Percentiles rank a stretch among this genome's conserved stretches.
Evolutionary conservation across 75 land plant genomes (phyloP).

Genomic region (Isoetes taiwanensis): DNA sequence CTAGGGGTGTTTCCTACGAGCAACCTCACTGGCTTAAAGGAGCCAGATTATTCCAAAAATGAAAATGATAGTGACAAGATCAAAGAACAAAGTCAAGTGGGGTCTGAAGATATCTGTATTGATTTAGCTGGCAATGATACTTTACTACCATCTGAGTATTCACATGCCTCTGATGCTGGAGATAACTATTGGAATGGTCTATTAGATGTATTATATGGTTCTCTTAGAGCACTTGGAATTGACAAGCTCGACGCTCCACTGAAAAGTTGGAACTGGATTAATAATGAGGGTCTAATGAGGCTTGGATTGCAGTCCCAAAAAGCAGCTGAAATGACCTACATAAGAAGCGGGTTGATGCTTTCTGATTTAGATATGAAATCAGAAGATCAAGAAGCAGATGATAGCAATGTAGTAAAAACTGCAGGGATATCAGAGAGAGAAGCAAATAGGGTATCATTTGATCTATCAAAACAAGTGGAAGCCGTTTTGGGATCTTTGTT

Average conservation of each 20-base stretch:
- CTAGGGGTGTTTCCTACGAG: too few relatives aligned
- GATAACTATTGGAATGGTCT: too few relatives aligned
- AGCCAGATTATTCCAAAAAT: too few relatives aligned
- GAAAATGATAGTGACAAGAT: too few relatives aligned
- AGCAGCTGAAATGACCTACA: slow-evolving; percentile 54
- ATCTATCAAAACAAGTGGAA: slow-evolving; percentile 65
- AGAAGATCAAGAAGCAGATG: background rate
- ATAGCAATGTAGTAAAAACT: background rate
- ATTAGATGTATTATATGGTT: too few relatives aligned
- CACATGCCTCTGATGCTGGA: too few relatives aligned
- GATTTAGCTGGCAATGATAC: too few relatives aligned
- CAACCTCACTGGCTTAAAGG: too few relatives aligned
- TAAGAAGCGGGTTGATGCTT: slow-evolving; percentile 49
- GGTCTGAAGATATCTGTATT: too few relatives aligned
- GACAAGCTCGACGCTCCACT: slow-evolving; percentile 40
- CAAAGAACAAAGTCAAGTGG: too few relatives aligned
- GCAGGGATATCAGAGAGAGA: slow-evolving; percentile 32
- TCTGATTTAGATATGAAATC: too few relatives aligned
- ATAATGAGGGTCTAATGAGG: slow-evolving; percentile 39
- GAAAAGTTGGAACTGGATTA: slow-evolving; percentile 50
- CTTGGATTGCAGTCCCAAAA: slow-evolving; percentile 37
- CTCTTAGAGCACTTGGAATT: slow-evolving; percentile 22
- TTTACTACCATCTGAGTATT: too few relatives aligned
- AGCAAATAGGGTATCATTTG: slow-evolving; percentile 35
- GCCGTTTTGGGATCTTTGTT: slow-evolving; percentile 54